Evolutionary conservation across 1,139 yeast genomes (phyloP), one percentile per base, ranked within the genome.

Genomic region (Arxiozyma bovina): DNA sequence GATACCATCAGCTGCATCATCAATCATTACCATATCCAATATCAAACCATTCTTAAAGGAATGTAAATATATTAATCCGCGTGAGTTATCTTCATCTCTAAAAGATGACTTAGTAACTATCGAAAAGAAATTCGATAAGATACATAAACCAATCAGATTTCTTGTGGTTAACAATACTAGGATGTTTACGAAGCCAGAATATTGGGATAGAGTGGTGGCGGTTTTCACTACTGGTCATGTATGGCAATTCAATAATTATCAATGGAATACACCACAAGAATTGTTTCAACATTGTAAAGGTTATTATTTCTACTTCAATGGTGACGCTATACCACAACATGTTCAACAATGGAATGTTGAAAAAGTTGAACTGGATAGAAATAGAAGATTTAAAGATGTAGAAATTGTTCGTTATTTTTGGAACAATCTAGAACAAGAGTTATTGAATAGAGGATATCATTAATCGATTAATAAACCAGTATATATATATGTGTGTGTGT

Each of bases 141-240:
- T 69, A 30, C 60, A 62, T n/a, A 66, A 58, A 54, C 70, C 71
- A 9, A 53, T 68, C 20, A 67, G 65, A 52, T 68, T 69, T 54
- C 58, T 68, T 38, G 87, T 93, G 52, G 97, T 90, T 27, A 95
- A 88, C 67, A 87, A 87, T 57, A 90, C 90, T 7, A 96, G 90
- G 54, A 80, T 84, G 70, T 91, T 93, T 74, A 84, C 87, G 27
- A 91, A 90, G 67, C 96, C 96, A 3, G 99, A 93, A 66, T 90
- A 94, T 71, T 93, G 99, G 99, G 89, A 85, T 64, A 78, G 99
- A 56, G 97, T 94, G 1, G 87, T 93, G 51, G 98, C 96, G 0
- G 88, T 93, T 42, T 87, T 93, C 73, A 93, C 96, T 18, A 93
- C 98, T 1, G 99, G 99, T 20, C 99, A 93, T 73, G 78, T 85